Conservation (phyloP, 2,329 filamentous ascomycete genomes). For the Ceratocystiopsis minuta region DNA sequence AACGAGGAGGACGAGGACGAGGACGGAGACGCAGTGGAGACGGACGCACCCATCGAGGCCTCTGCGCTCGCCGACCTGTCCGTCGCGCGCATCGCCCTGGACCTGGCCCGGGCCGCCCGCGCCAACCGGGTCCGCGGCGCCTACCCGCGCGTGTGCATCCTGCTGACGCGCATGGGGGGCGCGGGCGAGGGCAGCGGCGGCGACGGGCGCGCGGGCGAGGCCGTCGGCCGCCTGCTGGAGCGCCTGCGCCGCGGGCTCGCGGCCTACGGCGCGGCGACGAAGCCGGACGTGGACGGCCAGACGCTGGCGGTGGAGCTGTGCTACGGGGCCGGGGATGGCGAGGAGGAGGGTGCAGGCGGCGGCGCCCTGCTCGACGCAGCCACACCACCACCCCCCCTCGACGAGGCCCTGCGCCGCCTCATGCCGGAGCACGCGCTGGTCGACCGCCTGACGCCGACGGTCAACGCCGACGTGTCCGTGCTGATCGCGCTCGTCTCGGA, state of each 20-base stretch:
- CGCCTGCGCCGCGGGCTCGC: constrained; percentile 7
- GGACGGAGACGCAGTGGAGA: constrained; percentile 3
- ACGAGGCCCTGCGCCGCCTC: constrained; percentile 9
- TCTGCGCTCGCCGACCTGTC: constrained; percentile 11
- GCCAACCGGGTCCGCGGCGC: constrained; percentile 13
- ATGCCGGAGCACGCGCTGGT: constrained; percentile 9
- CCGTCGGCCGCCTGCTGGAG: constrained; percentile 14
- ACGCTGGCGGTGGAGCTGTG: constrained; percentile 12
- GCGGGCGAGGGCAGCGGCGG: constrained; percentile 8
- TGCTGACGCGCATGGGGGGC: constrained; percentile 14
- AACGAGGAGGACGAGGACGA: constrained; percentile 8
- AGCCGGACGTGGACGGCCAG: constrained; percentile 7
- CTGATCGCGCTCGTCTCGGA: constrained; percentile 58
- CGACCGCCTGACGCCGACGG: constrained; percentile 13
- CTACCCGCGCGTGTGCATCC: constrained; percentile 11
- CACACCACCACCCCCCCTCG: constrained; percentile 7
- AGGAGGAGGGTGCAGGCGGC: no score
- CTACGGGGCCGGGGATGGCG: constrained; percentile 5
- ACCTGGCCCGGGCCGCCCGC: constrained; percentile 14
- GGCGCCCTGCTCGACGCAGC: no score
- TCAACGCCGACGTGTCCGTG: constrained; percentile 52
- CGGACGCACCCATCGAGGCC: background rate
- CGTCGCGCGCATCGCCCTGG: constrained; percentile 12
- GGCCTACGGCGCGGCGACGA: background rate
- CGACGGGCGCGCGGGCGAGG: constrained; percentile 9